Evolutionary conservation across 495 filamentous ascomycete species (phyloP).

Genomic region (Xylaria intraflava): DNA sequence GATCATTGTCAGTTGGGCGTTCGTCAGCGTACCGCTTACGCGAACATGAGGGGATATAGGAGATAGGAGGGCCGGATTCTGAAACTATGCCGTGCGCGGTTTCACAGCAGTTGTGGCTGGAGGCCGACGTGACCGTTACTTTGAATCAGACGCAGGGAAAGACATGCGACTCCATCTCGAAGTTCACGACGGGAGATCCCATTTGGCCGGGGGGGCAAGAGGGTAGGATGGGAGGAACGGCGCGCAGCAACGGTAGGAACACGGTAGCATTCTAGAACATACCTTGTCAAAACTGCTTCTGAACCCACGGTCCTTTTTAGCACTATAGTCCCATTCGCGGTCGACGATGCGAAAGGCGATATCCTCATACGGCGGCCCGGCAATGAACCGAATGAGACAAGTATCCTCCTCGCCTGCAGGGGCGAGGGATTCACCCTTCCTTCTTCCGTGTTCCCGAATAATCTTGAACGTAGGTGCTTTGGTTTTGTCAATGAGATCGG

Average conservation of each 20-base stretch:
- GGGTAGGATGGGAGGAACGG: no score
- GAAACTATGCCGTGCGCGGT: constrained; percentile 10
- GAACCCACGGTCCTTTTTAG: constrained; percentile 90
- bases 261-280: constrained; percentile 29
- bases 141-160: constrained; percentile 6
- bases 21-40: neutral
- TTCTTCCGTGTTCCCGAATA: constrained; percentile 82
- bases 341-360: constrained; percentile 97
- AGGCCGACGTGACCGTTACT: constrained; percentile 8
- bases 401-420: constrained; percentile 97
- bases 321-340: constrained; percentile 98
- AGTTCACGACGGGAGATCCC: neutral
- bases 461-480: constrained; percentile 94
- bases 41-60: constrained; percentile 2
- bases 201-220: neutral
- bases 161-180: constrained; percentile 2
- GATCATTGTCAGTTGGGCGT: constrained; percentile 1
- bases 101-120: constrained; percentile 15
- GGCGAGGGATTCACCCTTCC: constrained; percentile 84
- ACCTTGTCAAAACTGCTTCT: constrained; percentile 97
- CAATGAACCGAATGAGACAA: constrained; percentile 91
- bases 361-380: constrained; percentile 94
- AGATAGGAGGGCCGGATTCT: constrained; percentile 11
- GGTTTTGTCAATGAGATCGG: constrained; percentile 92
- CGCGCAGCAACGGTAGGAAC: neutral